Evolutionary conservation across 805 yeast genomes (phyloP).

Genomic region (Blastobotrys robertii): DNA sequence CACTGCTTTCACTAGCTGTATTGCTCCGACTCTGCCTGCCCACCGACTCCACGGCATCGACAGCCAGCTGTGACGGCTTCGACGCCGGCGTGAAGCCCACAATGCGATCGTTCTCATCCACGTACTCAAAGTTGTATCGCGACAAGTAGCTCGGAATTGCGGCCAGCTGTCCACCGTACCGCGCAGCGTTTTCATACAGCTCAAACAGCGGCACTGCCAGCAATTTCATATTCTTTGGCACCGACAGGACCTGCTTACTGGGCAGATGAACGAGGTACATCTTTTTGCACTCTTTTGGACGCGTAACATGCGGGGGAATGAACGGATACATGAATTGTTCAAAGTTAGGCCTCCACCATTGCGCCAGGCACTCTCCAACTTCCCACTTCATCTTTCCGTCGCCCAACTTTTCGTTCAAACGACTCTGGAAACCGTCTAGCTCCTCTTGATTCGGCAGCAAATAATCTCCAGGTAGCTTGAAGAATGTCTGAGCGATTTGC

Average conservation of each 20-base stretch:
- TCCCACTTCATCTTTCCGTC: conserved; percentile 20
- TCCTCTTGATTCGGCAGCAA: conserved; percentile 20
- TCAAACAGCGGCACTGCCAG: conserved; percentile 27
- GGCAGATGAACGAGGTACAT: conserved; percentile 24
- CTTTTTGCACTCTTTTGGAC: conserved; percentile 28
- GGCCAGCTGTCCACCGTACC: conserved; percentile 26
- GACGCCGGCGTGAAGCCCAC: no score
- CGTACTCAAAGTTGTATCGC: conserved; percentile 25
- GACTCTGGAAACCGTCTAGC: conserved; percentile 17
- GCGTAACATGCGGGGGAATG: conserved; percentile 27
- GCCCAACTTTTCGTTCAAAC: conserved; percentile 11
- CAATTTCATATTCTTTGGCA: conserved; percentile 25
- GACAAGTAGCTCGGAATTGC: conserved; percentile 30
- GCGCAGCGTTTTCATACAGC: conserved; percentile 23
- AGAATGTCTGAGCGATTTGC: conserved; percentile 26
- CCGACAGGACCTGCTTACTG: conserved; percentile 18
- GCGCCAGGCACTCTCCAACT: conserved; percentile 26
- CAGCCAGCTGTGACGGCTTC: no score
- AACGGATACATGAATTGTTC: conserved; percentile 26
- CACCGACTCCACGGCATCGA: no score
- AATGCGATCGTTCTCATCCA: conserved; percentile 17
- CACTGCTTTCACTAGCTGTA: no score
- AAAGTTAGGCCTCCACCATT: conserved; percentile 29
- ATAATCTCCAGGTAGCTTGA: conserved; percentile 21
- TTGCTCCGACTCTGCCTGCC: no score